Evolutionary conservation across 352 stramenopile genomes (phyloP), one percentile per base, ranked within the genome.

Genomic region (Blastocystis sp.): DNA sequence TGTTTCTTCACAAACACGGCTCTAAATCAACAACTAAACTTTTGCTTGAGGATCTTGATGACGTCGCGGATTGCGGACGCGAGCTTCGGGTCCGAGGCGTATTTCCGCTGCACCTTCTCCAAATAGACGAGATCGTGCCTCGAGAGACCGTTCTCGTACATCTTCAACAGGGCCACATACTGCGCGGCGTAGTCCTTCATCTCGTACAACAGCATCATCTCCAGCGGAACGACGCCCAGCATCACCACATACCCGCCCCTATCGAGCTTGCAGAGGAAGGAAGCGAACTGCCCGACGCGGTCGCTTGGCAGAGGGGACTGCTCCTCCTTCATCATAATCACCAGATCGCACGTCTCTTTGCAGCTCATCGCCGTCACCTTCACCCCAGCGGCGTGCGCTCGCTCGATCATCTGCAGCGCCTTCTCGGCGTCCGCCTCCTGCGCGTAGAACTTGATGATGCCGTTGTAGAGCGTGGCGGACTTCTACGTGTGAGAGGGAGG

Each of bases 381-480:
- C 52, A 84, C 74, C 14, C 38, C 52, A 38, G 21, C 17, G 14
- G 19, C 34, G 2, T 67, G n/a, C 4, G 74, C 52, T 2, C 60
- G 34, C 4, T 84, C 45, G 11, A 84, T 48, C 17, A 52, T 67
- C 0, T 53, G 45, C 34, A 84, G 10, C 28, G 74, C 74, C 21
- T n/a, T 40, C 17, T 21, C 41, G 10, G 34, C 2, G 21, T 56
- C 41, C 2, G 34, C 56, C 7, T 69, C 48, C 34, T 84, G 45
- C 40, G 52, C 23, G 60, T 84, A 84, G 28, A 70, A 84, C 2
- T 84, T 28, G 74, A 84, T 84, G 61, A 84, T 84, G 2, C 52
- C 53, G 60, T 84, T 84, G 2, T 59, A 40, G 7, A 84, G 34
- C 17, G 74, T 84, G n/a, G 74, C 74, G 14, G 74, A 84, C 43